Evolutionary conservation across 176 grass and related monocot species (phyloP), one percentile per base, ranked within the genome.

Genomic region (Cocos nucifera): DNA sequence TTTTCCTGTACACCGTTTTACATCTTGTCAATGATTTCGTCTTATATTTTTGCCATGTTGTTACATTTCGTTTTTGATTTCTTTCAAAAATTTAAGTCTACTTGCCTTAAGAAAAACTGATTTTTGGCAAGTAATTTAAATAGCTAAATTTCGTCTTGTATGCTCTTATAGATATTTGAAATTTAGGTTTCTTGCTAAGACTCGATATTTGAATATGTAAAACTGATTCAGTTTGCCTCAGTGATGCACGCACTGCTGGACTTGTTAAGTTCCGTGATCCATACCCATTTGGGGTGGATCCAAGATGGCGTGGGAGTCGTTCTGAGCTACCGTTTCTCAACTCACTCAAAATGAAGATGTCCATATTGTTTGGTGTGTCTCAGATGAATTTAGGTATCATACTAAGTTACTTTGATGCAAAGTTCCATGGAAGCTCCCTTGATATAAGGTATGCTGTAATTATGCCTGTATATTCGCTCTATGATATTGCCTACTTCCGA

Each of bases 321-420:
- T 83, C 94, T 74, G 94, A 98, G 68, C 77, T 98, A 73, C 94
- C 94, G 23, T 98, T 98, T 92, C 68, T 98, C 62, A 98, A 98
- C 59, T 98, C 88, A 15, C 69, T 98, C 59, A 98, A 98, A 78
- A 98, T 98, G 94, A 98, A 98, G 67, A 98, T 98, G 94, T 98
- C 94, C 57, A 98, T 98, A 83, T 53, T 98, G 22, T 78, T 98
- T 65, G 94, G 94, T 69, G 80, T 98, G 39, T 80, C 79, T 50
- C 88, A 98, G 73, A 98, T 98, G 88, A 98, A 98, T 56, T 79
- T 98, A 69, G 94, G 94, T 16, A 83, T 98, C 70, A 24, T 89
- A 53, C 69, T 98, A 72, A 93, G 94, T 78, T 98, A 98, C 68
- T 93, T 98, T 76, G 84, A 98, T 57, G 84, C 94, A 19, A 88